A percentile compares a stretch with the other conserved stretches of the same genome.
Evolutionary conservation across 192 early-diverging fungal species (phyloP).

Genomic region (Piromyces sp.): DNA sequence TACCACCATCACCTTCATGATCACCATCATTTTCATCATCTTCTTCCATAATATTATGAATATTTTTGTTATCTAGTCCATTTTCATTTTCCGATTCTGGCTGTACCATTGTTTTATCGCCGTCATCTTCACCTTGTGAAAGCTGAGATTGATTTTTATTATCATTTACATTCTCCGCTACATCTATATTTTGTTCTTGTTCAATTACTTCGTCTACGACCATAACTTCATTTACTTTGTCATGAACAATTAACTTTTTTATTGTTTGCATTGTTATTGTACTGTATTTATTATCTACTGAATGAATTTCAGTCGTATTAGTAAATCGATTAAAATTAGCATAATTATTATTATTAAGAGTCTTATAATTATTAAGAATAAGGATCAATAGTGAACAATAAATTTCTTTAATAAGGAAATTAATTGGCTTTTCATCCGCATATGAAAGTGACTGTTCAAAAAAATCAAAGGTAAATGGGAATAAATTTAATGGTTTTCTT

Average conservation of each 20-base stretch:
- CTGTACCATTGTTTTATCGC: too few relatives aligned
- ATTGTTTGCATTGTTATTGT: not conserved
- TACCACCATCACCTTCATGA: not conserved
- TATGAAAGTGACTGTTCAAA: conserved; percentile 50
- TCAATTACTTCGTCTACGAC: too few relatives aligned
- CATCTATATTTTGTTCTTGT: too few relatives aligned
- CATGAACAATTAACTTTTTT: not conserved
- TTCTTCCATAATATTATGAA: too few relatives aligned
- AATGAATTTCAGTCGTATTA: not conserved
- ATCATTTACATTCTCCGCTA: too few relatives aligned
- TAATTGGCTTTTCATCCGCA: conserved; percentile 3
- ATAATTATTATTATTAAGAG: conserved; percentile 2
- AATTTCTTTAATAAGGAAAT: not conserved
- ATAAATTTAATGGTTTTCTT: conserved; percentile 43
- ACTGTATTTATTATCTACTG: not conserved
- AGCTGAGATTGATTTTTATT: too few relatives aligned
- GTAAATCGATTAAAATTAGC: conserved; percentile 1
- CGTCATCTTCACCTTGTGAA: too few relatives aligned
- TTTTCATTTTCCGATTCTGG: too few relatives aligned
- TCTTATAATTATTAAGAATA: conserved; percentile 14
- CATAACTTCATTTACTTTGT: not conserved
- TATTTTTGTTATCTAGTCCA: too few relatives aligned
- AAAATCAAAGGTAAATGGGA: conserved; percentile 58
- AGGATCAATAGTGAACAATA: conserved; percentile 22
- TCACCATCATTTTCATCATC: not conserved